Conservation (phyloP, 108 stramenopile genomes). For the Cyclotella sp. region DNA sequence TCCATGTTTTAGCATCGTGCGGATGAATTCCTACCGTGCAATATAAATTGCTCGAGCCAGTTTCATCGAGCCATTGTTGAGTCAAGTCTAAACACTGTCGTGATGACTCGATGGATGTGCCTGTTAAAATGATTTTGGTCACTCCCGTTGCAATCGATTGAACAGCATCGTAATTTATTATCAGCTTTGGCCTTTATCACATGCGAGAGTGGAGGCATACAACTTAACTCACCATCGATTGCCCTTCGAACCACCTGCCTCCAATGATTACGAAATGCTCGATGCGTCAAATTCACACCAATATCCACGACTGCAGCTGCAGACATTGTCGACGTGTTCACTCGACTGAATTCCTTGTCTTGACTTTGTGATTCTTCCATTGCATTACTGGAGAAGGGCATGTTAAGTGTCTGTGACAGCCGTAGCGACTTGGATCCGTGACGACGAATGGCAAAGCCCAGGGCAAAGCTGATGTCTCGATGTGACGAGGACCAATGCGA, state of each 20-base stretch:
- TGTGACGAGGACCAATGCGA: no score
- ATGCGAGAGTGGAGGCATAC: neutral
- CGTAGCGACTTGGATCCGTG: no score
- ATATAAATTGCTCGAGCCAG: constrained; percentile 34
- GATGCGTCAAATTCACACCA: constrained; percentile 59
- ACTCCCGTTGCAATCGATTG: constrained; percentile 30
- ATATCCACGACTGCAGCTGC: neutral
- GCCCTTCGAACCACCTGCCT: constrained; percentile 54
- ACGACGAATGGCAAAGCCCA: no score
- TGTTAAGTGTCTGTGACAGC: no score
- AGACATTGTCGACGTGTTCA: no score
- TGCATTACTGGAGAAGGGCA: no score
- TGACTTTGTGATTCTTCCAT: no score
- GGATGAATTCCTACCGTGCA: constrained; percentile 60
- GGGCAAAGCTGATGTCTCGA: no score
- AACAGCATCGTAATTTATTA: neutral
- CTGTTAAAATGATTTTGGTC: constrained; percentile 50
- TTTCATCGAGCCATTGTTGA: constrained; percentile 52
- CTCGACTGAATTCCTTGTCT: no score
- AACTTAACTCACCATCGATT: constrained; percentile 32
- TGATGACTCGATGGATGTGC: constrained; percentile 43
- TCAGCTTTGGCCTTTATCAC: neutral
- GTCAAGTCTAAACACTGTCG: constrained; percentile 43
- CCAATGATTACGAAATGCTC: constrained; percentile 54
- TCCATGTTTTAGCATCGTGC: constrained; percentile 60